phyloP scores from a whole-genome alignment of 495 filamentous ascomycete genomes.

The Neurospora sublineolata region DNA sequence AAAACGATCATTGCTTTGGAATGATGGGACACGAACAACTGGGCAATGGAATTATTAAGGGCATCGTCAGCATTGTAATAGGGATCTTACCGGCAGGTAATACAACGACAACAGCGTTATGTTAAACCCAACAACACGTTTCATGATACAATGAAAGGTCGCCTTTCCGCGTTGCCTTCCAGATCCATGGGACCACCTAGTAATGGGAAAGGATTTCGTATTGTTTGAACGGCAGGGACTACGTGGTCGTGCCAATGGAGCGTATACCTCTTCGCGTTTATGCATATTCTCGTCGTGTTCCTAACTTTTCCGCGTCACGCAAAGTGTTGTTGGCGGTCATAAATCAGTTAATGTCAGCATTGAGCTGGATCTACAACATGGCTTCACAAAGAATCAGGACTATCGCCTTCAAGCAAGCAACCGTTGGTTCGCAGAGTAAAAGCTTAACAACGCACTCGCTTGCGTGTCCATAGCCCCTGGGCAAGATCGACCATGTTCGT shows the following conservation, averaged over 20 bases:
- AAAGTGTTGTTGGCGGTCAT: not conserved
- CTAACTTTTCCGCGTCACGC: not conserved
- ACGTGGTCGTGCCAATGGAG: not conserved
- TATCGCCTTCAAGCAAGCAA: not conserved
- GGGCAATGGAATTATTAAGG: not conserved
- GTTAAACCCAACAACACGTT: not conserved
- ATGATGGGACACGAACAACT: not conserved
- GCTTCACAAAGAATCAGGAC: not conserved
- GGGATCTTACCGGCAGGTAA: not conserved
- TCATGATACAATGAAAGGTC: not conserved
- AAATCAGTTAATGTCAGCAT: not conserved
- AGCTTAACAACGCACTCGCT: not conserved
- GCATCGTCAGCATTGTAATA: not conserved
- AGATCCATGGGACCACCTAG: not conserved
- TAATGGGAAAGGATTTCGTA: not conserved
- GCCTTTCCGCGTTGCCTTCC: not conserved
- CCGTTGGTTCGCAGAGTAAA: not conserved
- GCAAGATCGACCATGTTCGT: not conserved
- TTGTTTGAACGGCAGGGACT: not conserved
- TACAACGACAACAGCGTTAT: not conserved
- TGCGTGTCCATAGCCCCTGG: not conserved
- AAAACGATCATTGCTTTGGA: not conserved
- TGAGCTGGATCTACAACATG: not conserved
- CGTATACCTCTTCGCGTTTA: not conserved
- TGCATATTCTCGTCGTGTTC: not conserved